Evolutionary conservation across 371 early-diverging fungal species (phyloP), one percentile per base, ranked within the genome.

Genomic region (Lichtheimia corymbifera): DNA sequence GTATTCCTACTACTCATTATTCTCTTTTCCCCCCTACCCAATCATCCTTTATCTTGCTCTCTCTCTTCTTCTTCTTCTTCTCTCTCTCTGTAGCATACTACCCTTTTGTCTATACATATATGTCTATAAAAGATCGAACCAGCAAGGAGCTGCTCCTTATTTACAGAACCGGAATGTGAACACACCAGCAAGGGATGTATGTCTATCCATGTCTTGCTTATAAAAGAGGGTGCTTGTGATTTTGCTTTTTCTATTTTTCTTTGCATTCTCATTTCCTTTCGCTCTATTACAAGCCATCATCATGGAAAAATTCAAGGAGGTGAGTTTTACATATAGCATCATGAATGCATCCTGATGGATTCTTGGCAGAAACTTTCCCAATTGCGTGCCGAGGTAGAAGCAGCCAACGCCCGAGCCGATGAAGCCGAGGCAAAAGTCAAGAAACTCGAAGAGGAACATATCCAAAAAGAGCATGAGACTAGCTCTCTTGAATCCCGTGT

Each of bases 321-420:
- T 63, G 13, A 50, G 50, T n/a, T 35, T 22, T 35, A 50, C 52
- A 17, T 30, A 35, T 35, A 28, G 5, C 70, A 65, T 58, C 11
- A 47, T 6, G 45, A 45, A 0, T 22, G 47, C 14, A 47, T 47
- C 11, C 11, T 2, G 2, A 47, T 47, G 5, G n/a, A n/a, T 35
- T 35, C 35, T 67, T 64, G 58, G 73, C 69, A 92, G 92, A 90
- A 88, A 85, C 68, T 92, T 60, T 71, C 77, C 57, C 58, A 63
- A 47, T 83, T 91, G 61, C 90, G 91, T 59, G 72, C 75, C 49
- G 91, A 93, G 71, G 78, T 83, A 52, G 91, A 91, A 27, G 75
- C 76, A 20, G 87, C 89, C 55, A 70, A 65, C 45, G 75, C 72
- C 53, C 88, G 91, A 45, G 90, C 90, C 55, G 87, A 88, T 22